A percentile compares a stretch with the other conserved stretches of the same genome.
Conservation (phyloP, 306 rosid species). For the Mimosa bimucronata region DNA sequence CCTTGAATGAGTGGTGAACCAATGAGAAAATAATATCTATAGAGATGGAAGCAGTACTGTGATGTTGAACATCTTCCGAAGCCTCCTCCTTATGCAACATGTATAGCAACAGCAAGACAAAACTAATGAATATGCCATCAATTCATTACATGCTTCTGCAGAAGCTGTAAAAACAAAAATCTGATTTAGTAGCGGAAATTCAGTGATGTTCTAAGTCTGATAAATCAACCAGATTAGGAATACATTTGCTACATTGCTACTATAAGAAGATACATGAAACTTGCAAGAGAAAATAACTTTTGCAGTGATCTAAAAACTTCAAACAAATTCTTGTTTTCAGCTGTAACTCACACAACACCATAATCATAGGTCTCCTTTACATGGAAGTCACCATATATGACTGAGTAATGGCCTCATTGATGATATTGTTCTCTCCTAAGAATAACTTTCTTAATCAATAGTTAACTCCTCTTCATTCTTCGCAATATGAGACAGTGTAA, state of each 20-base stretch:
- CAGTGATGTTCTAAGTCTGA: conserved; percentile 6
- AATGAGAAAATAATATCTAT: conserved; percentile 1
- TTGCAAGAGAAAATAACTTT: not conserved
- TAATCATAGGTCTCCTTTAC: not conserved
- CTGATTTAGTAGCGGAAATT: conserved; percentile 15
- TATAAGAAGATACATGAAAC: not conserved
- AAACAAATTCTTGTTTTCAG: not conserved
- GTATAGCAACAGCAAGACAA: conserved; percentile 96
- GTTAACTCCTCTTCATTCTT: conserved; percentile 12
- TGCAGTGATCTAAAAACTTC: not conserved
- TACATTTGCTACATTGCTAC: conserved; percentile 2
- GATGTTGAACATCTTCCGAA: conserved; percentile 81
- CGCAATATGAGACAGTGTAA: not conserved
- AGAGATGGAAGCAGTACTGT: conserved; percentile 51
- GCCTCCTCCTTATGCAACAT: conserved; percentile 87
- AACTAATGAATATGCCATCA: conserved; percentile 86
- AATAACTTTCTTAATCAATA: conserved; percentile 8
- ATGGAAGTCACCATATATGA: not conserved
- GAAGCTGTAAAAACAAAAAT: conserved; percentile 60
- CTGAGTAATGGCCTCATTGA: not conserved
- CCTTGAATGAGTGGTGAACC: not conserved
- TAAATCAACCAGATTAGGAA: conserved; percentile 17
- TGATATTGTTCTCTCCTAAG: conserved; percentile 10
- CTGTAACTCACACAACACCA: conserved; percentile 6
- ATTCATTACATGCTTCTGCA: conserved; percentile 87